Base-by-base conservation (phyloP, 2,329 filamentous ascomycete species). In the Hymenoscyphus linearis region DNA sequence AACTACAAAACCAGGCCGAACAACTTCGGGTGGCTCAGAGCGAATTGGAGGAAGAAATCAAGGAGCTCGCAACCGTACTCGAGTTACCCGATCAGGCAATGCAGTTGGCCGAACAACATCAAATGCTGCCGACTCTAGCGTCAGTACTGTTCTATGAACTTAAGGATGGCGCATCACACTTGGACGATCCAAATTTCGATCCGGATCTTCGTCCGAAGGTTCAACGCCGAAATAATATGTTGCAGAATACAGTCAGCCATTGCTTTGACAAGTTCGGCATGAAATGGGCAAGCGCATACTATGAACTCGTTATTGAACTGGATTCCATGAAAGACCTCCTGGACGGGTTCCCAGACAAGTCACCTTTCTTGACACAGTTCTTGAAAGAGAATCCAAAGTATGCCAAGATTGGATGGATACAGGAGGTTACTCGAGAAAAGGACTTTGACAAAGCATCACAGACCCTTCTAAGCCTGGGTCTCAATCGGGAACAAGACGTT, bases 331-430 rank as follows among this genome's bases (percentile, higher is more conserved):
- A 85, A 66, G 80, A 83, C 1, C 80, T 97, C 31, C 80, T 99
- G 58, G 82, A 86, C 68, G 90, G 90, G 62, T 80, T 87, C 27
- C 77, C 85, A 60, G 89, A 93, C 69, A 85, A 86, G 66, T 77
- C 83, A 57, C 77, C 78, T n/a, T 88, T 86, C 69, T 83, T 96
- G 60, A 96, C 91, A 0, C 80, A 81, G 57, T 99, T 92, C 69
- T 80, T 99, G 55, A 85, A 90, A 50, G 86, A 84, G 60, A 84
- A 86, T 65, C 83, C 86, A 0, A 82, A 86, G 64, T 85, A 91
- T 64, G 87, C 88, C 31, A 91, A 91, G 69, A 81, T 99, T 52
- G 87, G 88, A 55, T 99, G 95, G 95, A 96, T 99, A 76, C 96
- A 99, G 72, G 93, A 98, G 72, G 82, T 98, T 7, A 81, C 86